Conservation (phyloP, 371 early-diverging fungal genomes). For the Coemansia sp. region DNA sequence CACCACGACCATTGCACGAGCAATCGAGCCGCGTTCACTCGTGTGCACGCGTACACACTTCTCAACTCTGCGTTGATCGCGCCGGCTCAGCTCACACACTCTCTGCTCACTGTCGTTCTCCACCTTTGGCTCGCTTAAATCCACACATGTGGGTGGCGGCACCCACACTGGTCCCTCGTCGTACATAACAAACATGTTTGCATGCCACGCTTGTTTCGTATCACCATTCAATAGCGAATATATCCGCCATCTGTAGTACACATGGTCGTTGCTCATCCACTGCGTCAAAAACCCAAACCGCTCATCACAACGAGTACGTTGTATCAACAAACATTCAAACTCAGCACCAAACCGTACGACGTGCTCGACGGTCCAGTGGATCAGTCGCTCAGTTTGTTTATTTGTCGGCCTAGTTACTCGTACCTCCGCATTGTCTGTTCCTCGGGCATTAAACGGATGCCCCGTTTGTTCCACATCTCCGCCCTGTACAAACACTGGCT, state of each 20-base stretch:
- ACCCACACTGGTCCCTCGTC: constrained; percentile 82
- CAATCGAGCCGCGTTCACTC: constrained; percentile 68
- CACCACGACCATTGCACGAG: constrained; percentile 80
- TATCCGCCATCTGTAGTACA: constrained; percentile 90
- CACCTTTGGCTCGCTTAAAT: constrained; percentile 59
- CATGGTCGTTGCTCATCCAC: constrained; percentile 73
- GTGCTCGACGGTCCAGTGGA: constrained; percentile 86
- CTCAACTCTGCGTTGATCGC: constrained; percentile 61
- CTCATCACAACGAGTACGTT: constrained; percentile 63
- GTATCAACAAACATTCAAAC: constrained; percentile 77
- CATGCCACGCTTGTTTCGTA: constrained; percentile 67
- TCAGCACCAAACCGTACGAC: constrained; percentile 70
- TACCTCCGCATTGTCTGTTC: constrained; percentile 54
- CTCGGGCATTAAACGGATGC: constrained; percentile 71
- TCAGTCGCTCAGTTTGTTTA: constrained; percentile 58
- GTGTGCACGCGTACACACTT: constrained; percentile 58
- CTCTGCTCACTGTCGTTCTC: constrained; percentile 59
- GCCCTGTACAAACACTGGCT: constrained; percentile 70
- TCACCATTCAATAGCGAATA: constrained; percentile 90
- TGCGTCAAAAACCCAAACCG: constrained; percentile 72
- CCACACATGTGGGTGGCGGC: constrained; percentile 59
- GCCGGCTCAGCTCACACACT: constrained; percentile 58
- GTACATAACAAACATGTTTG: constrained; percentile 84
- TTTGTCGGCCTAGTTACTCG: constrained; percentile 67
- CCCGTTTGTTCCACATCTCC: constrained; percentile 52